These are phyloP conservation scores for Aspergillus bridgeri DNA, from an alignment of 495 filamentous ascomycete genomes.

Conservation along the genomic window DNA sequence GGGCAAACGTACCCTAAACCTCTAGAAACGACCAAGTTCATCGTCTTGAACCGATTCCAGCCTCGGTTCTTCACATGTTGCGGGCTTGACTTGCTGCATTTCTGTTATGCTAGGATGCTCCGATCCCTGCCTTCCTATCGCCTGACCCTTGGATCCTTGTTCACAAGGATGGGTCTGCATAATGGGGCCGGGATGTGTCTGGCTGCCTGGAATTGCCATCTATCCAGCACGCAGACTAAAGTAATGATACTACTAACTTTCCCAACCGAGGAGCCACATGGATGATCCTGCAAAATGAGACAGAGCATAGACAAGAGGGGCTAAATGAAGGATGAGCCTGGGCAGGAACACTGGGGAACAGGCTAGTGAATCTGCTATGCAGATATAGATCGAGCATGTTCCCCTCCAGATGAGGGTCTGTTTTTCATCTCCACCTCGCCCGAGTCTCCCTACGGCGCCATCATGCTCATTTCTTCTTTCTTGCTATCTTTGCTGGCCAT, in stretches of 20 bases:
- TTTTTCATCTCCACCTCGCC: not conserved
- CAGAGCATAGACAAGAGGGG: not conserved
- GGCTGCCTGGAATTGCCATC: not conserved
- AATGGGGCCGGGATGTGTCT: not conserved
- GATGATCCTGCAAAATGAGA: constrained; percentile 1
- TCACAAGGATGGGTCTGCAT: not conserved
- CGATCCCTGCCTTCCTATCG: not conserved
- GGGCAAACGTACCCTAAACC: not conserved
- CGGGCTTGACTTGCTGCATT: not conserved
- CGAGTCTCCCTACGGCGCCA: not conserved
- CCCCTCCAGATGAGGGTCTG: not conserved
- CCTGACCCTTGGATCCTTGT: not conserved
- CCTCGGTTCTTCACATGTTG: not conserved
- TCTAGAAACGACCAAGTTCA: not conserved
- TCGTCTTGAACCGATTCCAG: not conserved
- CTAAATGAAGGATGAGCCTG: not conserved
- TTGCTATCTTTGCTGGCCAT: constrained; percentile 6
- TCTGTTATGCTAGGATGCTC: not conserved
- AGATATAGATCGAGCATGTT: constrained; percentile 1
- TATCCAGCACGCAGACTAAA: not conserved
- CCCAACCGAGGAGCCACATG: constrained; percentile 1
- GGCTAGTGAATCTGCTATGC: not conserved
- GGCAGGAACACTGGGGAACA: not conserved
- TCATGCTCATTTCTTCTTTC: constrained; percentile 7
- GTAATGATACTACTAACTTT: not conserved